Evolutionary conservation across 371 early-diverging fungal genomes (phyloP), one percentile per base, ranked within the genome.

Genomic region (Homolaphlyctis polyrhiza): DNA sequence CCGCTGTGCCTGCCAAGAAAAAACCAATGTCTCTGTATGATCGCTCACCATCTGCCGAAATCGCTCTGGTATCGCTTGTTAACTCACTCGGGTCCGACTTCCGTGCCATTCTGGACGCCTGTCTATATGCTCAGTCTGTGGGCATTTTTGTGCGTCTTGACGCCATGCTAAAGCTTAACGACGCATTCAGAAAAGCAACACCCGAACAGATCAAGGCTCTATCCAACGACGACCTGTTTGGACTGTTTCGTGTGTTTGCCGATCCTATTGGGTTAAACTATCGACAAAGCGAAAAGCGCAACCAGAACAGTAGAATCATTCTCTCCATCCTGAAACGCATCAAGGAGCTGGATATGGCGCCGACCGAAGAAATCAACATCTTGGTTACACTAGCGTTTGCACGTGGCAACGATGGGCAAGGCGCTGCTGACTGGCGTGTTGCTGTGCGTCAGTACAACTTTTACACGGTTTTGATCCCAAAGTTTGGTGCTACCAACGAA

Each of bases 361-460:
- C 47, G 8, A 47, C 47, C 3, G 8, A 47, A 3, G 8, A 47
- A 25, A 47, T 47, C 47, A 47, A 47, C 18, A 18, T 2, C n/a
- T 8, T 18, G 18, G 47, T 47, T 25, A 47, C 25, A 25, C 3
- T 8, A 4, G 47, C n/a, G 47, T 47, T 8, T 25, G 25, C 18
- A 25, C 47, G 47, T 3, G 3, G n/a, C 8, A 3, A 8, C 8
- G 47, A 47, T 25, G 18, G 3, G n/a, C 47, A 18, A 4, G 55
- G 55, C 35, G 35, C 27, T 18, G 55, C 55, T 3, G 55, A 55
- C 5, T 55, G 55, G 55, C 55, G 30, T 3, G 55, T 55, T 25
- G 30, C 35, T n/a, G 25, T 55, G 55, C 55, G 55, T 4, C 55
- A 27, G 8, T 55, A 11, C 28, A 27, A 27, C 11, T 55, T 51